Evolutionary conservation across 2,329 filamentous ascomycete genomes (phyloP), one percentile per base, ranked within the genome.

Genomic region (Cordyceps cateniannulata): DNA sequence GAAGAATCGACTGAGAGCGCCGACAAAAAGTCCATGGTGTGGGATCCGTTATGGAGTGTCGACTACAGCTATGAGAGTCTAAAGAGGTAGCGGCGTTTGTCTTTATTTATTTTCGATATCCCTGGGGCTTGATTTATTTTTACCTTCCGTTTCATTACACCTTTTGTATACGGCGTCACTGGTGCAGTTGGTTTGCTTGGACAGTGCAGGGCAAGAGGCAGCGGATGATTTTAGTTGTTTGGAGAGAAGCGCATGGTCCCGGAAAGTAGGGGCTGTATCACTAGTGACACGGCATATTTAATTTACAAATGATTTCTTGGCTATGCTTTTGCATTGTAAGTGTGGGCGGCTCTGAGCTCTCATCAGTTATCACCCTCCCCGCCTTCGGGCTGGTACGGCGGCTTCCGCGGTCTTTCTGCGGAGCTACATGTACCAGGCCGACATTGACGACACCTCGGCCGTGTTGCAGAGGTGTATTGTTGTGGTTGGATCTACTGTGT

Each of bases 31-130:
- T 84, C 81, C 29, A 74, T 85, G 4, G 77, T 86, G 10, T 88
- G 84, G 83, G 84, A 86, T 65, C 79, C 81, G 14, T 71, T 87
- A 18, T 87, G 85, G 84, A 84, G 77, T 63, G 68, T 86, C 27
- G 84, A 87, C 66, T 76, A 85, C 50, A 84, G 76, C 63, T 79
- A 82, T 54, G 82, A 82, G 65, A 79, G 77, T 47, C 66, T 68
- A 2, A 58, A 61, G n/a, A 71, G 66, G 65, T 56, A 50, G 45
- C 12, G 35, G 59, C 32, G 59, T n/a, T 50, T 18, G 22, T 3
- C 29, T 16, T 10, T 38, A 32, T n/a, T 42, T 18, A 10, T 16
- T 24, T 44, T 55, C 38, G 58, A 32, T 54, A 60, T 53, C 61
- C 44, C 65, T 62, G 60, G 63, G 60, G 14, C 38, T n/a, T 42